Conservation (phyloP, 75 land plant species). For the Ceratopteris richardii region DNA sequence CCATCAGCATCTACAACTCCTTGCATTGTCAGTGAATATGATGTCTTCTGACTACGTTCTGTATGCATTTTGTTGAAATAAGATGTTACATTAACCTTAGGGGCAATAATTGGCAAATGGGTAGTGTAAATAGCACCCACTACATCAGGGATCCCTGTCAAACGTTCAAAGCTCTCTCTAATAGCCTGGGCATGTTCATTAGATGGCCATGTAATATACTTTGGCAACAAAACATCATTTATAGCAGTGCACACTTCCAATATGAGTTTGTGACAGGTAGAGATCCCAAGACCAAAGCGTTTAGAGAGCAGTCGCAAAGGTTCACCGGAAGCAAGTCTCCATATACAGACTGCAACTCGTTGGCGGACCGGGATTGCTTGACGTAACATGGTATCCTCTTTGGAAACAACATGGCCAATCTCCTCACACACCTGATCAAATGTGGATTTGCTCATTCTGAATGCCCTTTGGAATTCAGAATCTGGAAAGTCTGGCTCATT, state of each 20-base stretch:
- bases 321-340: slow-evolving; percentile 95
- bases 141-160: slow-evolving; percentile 33
- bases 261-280: slow-evolving; percentile 93
- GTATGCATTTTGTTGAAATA: slow-evolving; percentile 36
- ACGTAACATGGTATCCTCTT: slow-evolving; percentile 82
- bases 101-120: slow-evolving; percentile 38
- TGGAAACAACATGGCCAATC: slow-evolving; percentile 55
- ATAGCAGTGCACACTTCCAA: slow-evolving; percentile 91
- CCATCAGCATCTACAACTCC: slow-evolving; percentile 80
- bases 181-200: slow-evolving; percentile 23
- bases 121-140: slow-evolving; percentile 39
- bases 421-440: slow-evolving; percentile 84
- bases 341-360: slow-evolving; percentile 91
- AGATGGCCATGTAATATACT: slow-evolving; percentile 79
- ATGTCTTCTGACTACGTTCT: slow-evolving; percentile 53
- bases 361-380: slow-evolving; percentile 75
- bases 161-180: slow-evolving; percentile 52
- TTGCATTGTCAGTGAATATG: slow-evolving; percentile 87
- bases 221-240: slow-evolving; percentile 69
- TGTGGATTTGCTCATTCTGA: slow-evolving; percentile 73
- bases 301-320: slow-evolving; percentile 83
- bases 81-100: slow-evolving; percentile 34
- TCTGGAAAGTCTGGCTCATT: slow-evolving; percentile 77
- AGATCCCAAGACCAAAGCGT: slow-evolving; percentile 88
- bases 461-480: slow-evolving; percentile 60